Evolutionary conservation across 208 protist genomes (phyloP).

Genomic region (Wallacemonas collosoma): DNA sequence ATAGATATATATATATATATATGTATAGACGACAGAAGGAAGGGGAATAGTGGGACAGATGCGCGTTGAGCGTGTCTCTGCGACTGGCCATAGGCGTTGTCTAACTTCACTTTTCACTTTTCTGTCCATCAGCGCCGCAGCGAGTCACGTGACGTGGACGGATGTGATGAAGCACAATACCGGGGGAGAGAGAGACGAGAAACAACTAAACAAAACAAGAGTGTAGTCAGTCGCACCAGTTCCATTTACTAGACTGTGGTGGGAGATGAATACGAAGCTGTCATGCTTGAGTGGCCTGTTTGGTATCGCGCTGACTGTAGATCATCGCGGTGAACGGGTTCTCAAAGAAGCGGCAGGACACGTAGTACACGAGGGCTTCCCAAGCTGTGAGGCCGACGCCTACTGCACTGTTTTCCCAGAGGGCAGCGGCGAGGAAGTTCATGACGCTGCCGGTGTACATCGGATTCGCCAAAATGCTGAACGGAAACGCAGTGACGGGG

Average conservation of each 20-base stretch:
- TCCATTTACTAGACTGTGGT: too few species aligned
- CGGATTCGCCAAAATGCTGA: constrained; percentile 91
- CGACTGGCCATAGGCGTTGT: too few species aligned
- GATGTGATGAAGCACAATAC: too few species aligned
- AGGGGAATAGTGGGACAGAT: too few species aligned
- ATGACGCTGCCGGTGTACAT: constrained; percentile 94
- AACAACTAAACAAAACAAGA: neutral
- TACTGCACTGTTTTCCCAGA: constrained; percentile 66
- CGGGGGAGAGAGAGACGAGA: neutral
- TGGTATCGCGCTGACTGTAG: constrained; percentile 41
- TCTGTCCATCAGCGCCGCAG: too few species aligned
- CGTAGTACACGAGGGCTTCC: constrained; percentile 85
- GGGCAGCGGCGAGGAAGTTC: constrained; percentile 80
- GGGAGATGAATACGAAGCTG: too few species aligned
- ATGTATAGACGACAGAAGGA: too few species aligned
- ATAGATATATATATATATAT: too few species aligned
- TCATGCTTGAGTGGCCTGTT: neutral
- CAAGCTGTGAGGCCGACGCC: constrained; percentile 71
- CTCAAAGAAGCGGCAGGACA: constrained; percentile 89
- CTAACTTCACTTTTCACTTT: too few species aligned
- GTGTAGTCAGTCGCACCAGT: too few species aligned
- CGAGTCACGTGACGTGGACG: too few species aligned
- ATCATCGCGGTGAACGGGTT: constrained; percentile 91
- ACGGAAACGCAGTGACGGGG: constrained; percentile 92
- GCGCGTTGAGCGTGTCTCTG: too few species aligned